Percentiles rank a stretch among this genome's conserved stretches.
These are phyloP conservation scores for Brachypodium distachyon DNA, from an alignment of 202 grass and related monocot genomes.

Conservation along the genomic window DNA sequence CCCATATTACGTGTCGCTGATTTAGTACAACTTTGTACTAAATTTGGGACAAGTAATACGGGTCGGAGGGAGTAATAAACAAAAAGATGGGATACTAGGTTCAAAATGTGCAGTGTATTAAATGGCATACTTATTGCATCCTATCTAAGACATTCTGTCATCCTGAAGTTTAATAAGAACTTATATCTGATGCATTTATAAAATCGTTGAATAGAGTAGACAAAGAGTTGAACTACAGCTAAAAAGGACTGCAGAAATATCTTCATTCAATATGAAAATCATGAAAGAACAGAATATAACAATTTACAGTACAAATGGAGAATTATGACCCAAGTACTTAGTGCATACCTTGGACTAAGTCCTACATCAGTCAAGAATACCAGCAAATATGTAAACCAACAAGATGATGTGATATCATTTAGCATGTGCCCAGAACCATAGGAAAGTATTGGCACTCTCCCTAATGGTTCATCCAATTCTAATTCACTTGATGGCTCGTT, in stretches of 20 bases:
- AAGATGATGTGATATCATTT: conserved; percentile 95
- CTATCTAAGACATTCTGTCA: not conserved
- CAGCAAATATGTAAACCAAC: conserved; percentile 95
- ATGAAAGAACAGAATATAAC: not conserved
- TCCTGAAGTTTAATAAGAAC: not conserved
- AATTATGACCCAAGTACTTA: not conserved
- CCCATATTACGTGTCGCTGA: too few relatives aligned
- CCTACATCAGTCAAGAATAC: conserved; percentile 86
- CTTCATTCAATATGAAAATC: conserved; percentile 23
- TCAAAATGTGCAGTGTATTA: not conserved
- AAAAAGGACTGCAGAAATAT: not conserved
- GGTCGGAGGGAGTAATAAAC: too few relatives aligned
- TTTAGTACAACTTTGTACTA: too few relatives aligned
- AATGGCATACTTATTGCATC: not conserved
- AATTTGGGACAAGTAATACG: too few relatives aligned
- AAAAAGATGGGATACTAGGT: not conserved
- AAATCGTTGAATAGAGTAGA: not conserved
- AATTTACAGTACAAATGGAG: not conserved
- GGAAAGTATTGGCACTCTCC: conserved; percentile 61
- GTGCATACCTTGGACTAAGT: conserved; percentile 67
- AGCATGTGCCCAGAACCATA: conserved; percentile 97
- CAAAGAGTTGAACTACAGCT: not conserved
- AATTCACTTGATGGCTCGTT: conserved; percentile 29
- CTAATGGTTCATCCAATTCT: conserved; percentile 42
- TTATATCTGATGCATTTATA: not conserved